Evolutionary conservation across 352 stramenopile genomes (phyloP).

Genomic region (Globisporangium cylindrosporum): DNA sequence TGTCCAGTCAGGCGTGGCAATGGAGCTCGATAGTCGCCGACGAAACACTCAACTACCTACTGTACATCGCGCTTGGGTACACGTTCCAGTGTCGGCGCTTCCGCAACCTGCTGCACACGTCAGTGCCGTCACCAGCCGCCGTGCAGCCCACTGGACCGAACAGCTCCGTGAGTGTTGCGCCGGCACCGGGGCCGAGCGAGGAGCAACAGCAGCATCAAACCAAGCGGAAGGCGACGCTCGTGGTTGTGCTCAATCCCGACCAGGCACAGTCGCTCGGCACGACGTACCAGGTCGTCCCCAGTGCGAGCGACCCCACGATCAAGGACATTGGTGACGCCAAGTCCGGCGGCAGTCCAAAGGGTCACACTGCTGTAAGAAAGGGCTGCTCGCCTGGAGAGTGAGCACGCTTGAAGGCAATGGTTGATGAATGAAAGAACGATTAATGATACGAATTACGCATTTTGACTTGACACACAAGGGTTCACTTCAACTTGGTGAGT

Average conservation of each 20-base stretch:
- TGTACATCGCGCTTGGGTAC: conserved; percentile 46
- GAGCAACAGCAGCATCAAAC: background rate
- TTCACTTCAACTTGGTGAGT: background rate
- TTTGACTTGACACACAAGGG: background rate
- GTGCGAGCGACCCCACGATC: background rate
- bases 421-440: background rate
- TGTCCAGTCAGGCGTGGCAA: conserved; percentile 32
- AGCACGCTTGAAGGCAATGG: background rate
- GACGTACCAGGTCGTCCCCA: conserved; percentile 8
- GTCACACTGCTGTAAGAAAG: background rate
- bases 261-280: conserved; percentile 36
- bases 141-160: background rate
- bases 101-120: conserved; percentile 37
- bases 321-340: background rate
- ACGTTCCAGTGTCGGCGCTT: conserved; percentile 64
- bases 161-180: conserved; percentile 1
- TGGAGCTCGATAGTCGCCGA: conserved; percentile 30
- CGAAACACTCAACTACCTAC: conserved; percentile 39
- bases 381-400: background rate
- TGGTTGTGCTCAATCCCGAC: conserved; percentile 44
- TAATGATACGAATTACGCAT: background rate
- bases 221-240: conserved; percentile 20
- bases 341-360: background rate
- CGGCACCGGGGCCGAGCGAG: background rate
- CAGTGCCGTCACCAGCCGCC: background rate